These are phyloP conservation scores for Xylariaceae sp. DNA, from an alignment of 2,329 filamentous ascomycete genomes.

Conservation along the genomic window DNA sequence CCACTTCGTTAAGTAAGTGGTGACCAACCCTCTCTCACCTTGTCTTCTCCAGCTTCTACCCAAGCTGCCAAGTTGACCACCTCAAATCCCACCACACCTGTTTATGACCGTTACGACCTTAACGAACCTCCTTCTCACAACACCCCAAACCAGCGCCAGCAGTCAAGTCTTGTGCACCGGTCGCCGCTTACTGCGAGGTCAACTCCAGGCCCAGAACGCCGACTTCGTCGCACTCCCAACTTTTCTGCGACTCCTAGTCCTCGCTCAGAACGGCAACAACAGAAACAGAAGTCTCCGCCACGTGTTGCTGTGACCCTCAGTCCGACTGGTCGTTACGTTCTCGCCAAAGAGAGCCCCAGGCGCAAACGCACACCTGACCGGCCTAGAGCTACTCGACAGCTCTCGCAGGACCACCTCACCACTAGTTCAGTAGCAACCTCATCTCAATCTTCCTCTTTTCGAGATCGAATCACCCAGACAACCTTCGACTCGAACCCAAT, in stretches of 20 bases:
- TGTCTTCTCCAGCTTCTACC: slow-evolving; percentile 41
- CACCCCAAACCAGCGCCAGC: slow-evolving; percentile 40
- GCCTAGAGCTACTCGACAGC: slow-evolving; percentile 32
- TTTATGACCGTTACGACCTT: slow-evolving; percentile 49
- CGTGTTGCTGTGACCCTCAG: slow-evolving; percentile 46
- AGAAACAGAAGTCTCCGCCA: slow-evolving; percentile 26
- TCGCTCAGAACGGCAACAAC: slow-evolving; percentile 26
- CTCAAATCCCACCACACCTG: slow-evolving; percentile 35
- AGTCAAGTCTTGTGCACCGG: slow-evolving; percentile 22
- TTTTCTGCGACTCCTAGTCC: slow-evolving; percentile 44
- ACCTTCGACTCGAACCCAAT: slow-evolving; percentile 32
- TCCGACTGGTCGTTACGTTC: slow-evolving; percentile 36
- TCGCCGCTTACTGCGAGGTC: slow-evolving; percentile 27
- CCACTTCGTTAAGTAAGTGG: slow-evolving; percentile 38
- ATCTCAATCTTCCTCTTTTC: slow-evolving; percentile 30
- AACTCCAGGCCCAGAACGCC: slow-evolving; percentile 44
- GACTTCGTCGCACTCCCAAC: slow-evolving; percentile 50
- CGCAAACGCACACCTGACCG: slow-evolving; percentile 25
- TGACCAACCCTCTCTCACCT: slow-evolving; percentile 39
- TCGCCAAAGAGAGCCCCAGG: slow-evolving; percentile 30
- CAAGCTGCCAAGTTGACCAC: slow-evolving; percentile 45
- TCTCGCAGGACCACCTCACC: slow-evolving; percentile 46
- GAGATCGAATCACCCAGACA: slow-evolving; percentile 24
- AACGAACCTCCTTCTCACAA: slow-evolving; percentile 34
- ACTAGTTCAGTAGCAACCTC: slow-evolving; percentile 39